Conservation (phyloP, 1,284 basidiomycete species). For the Melampsora larici-populina region DNA sequence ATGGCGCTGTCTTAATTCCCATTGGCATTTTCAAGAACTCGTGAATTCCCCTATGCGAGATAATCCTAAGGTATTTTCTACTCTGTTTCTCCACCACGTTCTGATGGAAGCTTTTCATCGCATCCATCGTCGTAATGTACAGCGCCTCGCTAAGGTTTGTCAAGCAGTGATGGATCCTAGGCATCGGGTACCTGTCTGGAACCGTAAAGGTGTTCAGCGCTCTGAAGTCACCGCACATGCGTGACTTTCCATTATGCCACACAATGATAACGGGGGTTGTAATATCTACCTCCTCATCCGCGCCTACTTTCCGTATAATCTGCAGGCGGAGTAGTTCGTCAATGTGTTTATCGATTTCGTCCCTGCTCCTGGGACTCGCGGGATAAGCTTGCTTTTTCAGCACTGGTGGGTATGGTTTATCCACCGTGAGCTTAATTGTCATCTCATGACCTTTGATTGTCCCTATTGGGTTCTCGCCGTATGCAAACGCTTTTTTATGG, state of each 20-base stretch:
- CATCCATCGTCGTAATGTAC: slow-evolving; percentile 16
- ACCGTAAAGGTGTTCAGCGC: slow-evolving; percentile 1
- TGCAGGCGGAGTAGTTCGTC: neutral
- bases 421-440: neutral
- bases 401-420: slow-evolving; percentile 15
- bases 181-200: neutral
- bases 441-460: slow-evolving; percentile 6
- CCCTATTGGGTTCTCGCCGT: slow-evolving; percentile 8
- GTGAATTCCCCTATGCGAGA: neutral
- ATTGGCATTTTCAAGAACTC: neutral
- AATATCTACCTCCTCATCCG: slow-evolving; percentile 20
- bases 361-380: slow-evolving; percentile 6
- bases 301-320: slow-evolving; percentile 16
- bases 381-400: slow-evolving; percentile 17
- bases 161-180: neutral
- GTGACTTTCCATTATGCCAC: slow-evolving; percentile 10
- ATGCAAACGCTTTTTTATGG: neutral
- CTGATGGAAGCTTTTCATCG: slow-evolving; percentile 19
- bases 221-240: slow-evolving; percentile 12
- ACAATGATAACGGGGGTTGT: slow-evolving; percentile 17
- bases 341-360: neutral
- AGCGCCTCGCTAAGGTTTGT: neutral
- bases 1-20: neutral
- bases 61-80: slow-evolving; percentile 10
- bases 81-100: neutral